phyloP scores from a whole-genome alignment of 2,329 filamentous ascomycete species.

The Cercospora sesami region DNA sequence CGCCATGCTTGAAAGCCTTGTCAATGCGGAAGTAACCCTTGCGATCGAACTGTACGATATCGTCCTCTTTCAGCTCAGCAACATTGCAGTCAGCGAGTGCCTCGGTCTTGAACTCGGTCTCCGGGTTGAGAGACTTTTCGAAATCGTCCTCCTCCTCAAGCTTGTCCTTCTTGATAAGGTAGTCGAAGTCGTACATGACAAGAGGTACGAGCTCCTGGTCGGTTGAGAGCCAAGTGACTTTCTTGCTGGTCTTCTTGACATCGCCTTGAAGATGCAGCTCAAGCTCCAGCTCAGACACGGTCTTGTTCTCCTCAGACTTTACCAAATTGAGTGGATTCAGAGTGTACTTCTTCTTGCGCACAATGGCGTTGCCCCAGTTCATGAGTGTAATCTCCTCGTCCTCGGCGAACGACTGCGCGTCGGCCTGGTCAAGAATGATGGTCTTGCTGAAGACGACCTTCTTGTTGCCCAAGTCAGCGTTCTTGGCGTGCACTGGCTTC shows the following conservation, averaged over 20 bases:
- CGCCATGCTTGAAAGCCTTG: conserved; percentile 57
- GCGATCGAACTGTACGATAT: conserved; percentile 93
- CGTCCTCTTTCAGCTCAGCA: conserved; percentile 73
- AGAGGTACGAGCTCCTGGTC: conserved; percentile 77
- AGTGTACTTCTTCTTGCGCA: conserved; percentile 59
- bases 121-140: conserved; percentile 76
- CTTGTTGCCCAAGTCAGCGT: conserved; percentile 79
- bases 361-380: conserved; percentile 91
- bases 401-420: conserved; percentile 76
- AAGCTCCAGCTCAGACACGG: conserved; percentile 69
- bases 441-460: conserved; percentile 75
- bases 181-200: conserved; percentile 92
- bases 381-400: conserved; percentile 94
- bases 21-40: conserved; percentile 92
- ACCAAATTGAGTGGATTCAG: conserved; percentile 50
- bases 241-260: conserved; percentile 94
- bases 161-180: conserved; percentile 92
- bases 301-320: conserved; percentile 53
- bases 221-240: conserved; percentile 87
- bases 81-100: conserved; percentile 82
- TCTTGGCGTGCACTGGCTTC: conserved; percentile 87
- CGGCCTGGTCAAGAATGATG: conserved; percentile 81
- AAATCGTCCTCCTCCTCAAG: conserved; percentile 83
- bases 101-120: conserved; percentile 72
- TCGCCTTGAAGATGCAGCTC: conserved; percentile 91